These are phyloP conservation scores for Pisolithus microcarpus DNA, from an alignment of 768 basidiomycete species.

Conservation along the genomic window DNA sequence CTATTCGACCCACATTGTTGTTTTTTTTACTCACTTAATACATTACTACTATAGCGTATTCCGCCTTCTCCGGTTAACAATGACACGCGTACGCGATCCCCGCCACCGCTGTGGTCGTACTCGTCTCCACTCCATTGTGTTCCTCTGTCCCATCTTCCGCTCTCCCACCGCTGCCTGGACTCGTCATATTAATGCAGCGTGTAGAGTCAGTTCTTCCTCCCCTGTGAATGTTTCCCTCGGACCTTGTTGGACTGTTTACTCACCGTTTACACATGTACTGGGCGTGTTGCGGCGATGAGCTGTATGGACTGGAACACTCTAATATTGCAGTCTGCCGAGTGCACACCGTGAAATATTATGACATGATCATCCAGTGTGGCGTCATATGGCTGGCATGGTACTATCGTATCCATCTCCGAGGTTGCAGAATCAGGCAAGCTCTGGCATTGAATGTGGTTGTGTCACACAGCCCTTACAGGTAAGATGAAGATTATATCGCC, in stretches of 20 bases:
- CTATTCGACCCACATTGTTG: constrained; percentile 14
- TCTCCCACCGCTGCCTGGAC: not conserved
- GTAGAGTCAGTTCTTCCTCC: not conserved
- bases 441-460: no score
- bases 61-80: constrained; percentile 8
- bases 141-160: not conserved
- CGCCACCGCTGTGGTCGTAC: not conserved
- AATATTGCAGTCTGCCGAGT: no score
- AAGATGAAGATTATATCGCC: no score
- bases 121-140: not conserved
- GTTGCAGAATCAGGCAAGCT: no score
- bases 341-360: no score
- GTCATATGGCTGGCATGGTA: no score
- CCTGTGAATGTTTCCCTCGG: not conserved
- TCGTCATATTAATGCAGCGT: not conserved
- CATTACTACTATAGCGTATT: constrained; percentile 22
- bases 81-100: constrained; percentile 2
- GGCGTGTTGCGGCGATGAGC: not conserved
- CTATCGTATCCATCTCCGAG: no score
- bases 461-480: no score
- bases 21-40: constrained; percentile 9
- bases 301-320: no score
- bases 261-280: not conserved
- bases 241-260: not conserved
- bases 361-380: no score